Evolutionary conservation across 495 filamentous ascomycete species (phyloP).

Genomic region (Filosporella fistucella): DNA sequence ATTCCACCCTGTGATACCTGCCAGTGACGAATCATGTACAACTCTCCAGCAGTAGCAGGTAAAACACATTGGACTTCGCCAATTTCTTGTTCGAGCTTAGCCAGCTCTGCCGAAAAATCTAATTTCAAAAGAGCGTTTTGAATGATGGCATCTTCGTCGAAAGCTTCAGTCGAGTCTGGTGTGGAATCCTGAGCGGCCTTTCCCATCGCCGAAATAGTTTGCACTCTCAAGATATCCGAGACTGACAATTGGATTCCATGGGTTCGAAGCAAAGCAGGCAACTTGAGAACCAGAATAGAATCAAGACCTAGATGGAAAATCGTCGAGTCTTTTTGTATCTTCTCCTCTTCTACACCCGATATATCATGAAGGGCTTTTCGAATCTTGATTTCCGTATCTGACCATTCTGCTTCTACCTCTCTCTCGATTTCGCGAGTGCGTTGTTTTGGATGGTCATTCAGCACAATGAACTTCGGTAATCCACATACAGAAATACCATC

Average conservation of each 20-base stretch:
- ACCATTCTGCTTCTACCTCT: constrained; percentile 28
- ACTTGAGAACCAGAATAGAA: constrained; percentile 81
- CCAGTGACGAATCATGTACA: constrained; percentile 57
- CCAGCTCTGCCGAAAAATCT: constrained; percentile 21
- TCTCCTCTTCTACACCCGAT: constrained; percentile 51
- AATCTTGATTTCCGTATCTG: constrained; percentile 44
- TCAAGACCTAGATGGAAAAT: constrained; percentile 87
- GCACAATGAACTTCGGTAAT: constrained; percentile 23
- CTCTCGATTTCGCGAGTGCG: neutral
- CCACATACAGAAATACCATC: constrained; percentile 50
- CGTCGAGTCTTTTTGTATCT: constrained; percentile 58
- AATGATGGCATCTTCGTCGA: constrained; percentile 26
- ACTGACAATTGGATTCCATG: constrained; percentile 54
- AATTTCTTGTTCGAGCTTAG: constrained; percentile 17
- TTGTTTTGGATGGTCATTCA: neutral
- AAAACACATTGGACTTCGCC: constrained; percentile 42
- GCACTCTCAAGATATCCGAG: constrained; percentile 59
- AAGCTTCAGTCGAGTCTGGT: constrained; percentile 2
- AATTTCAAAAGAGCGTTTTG: constrained; percentile 29
- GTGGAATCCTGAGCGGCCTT: constrained; percentile 9
- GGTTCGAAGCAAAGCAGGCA: constrained; percentile 59
- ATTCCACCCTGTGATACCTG: constrained; percentile 44
- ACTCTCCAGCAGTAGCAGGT: constrained; percentile 55
- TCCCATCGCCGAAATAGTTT: constrained; percentile 58
- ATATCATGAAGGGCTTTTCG: constrained; percentile 59